phyloP scores from a whole-genome alignment of 106 monocot genomes.

The Dendrobium nobile region DNA sequence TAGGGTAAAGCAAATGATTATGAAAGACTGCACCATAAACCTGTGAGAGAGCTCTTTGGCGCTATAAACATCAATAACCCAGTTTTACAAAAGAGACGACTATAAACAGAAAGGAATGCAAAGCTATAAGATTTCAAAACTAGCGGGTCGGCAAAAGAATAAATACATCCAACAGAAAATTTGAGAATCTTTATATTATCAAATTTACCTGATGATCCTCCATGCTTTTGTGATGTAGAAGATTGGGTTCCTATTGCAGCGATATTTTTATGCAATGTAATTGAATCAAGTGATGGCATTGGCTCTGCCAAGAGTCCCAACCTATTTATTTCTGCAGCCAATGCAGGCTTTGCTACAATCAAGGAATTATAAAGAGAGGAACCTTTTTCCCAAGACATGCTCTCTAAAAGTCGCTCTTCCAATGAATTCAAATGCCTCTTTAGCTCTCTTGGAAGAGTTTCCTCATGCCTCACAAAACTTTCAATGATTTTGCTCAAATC shows the following conservation, averaged over 20 bases:
- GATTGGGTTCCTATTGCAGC: constrained; percentile 23
- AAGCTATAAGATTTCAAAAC: too few relatives aligned
- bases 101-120: neutral
- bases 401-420: constrained; percentile 88
- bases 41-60: too few relatives aligned
- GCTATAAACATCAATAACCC: too few relatives aligned
- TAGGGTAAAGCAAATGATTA: too few relatives aligned
- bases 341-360: constrained; percentile 67
- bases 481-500: constrained; percentile 97
- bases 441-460: constrained; percentile 94
- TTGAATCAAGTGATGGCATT: constrained; percentile 92
- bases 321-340: constrained; percentile 59
- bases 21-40: too few relatives aligned
- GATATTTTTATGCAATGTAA: constrained; percentile 49
- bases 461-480: constrained; percentile 89
- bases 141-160: too few relatives aligned
- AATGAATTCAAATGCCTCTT: constrained; percentile 90
- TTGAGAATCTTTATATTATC: too few relatives aligned
- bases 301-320: constrained; percentile 81
- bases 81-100: neutral
- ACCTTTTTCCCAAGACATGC: constrained; percentile 87
- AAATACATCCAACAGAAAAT: too few relatives aligned
- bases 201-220: constrained; percentile 47
- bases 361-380: constrained; percentile 94
- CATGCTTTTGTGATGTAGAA: constrained; percentile 31